Evolutionary conservation across 768 basidiomycete species (phyloP), one percentile per base, ranked within the genome.

Genomic region (Suillus sp.): DNA sequence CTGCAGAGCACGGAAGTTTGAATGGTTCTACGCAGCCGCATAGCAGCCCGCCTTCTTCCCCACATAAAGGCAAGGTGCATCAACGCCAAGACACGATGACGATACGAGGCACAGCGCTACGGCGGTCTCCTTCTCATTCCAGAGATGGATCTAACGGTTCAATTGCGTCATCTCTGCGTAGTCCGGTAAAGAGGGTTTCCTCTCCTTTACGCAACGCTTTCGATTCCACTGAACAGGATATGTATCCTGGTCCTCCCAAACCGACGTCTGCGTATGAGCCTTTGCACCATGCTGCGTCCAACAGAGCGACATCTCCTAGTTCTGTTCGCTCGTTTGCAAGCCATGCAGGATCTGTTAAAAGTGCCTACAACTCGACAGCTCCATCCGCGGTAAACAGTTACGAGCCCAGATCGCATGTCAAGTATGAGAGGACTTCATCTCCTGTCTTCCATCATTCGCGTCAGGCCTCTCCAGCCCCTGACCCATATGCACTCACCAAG

Each of bases 401-500:
- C 57, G 74, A 77, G 10, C 64, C 64, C 11, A 71, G 63, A 58
- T 47, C 64, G 20, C 37, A 65, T 20, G 51, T 65, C 60, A 66
- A 42, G 42, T 66, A 71, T 25, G 70, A 72, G 25, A 71, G 79
- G 66, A 68, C 78, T 25, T 65, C 69, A 58, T 79, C 79, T 58
- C 71, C 71, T 30, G 65, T 54, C 40, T 70, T 68, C 53, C 62
- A 69, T 63, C 32, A 53, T 34, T 34, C 51, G 30, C 68, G 65
- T 58, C 69, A 72, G 27, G 62, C 59, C 6, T 68, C 71, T 61
- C 67, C 75, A 30, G 64, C 67, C 10, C 64, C 70, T 30, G 78
- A 80, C 65, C 74, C 78, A n/a, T 81, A 82, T 61, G 69, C 74
- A 14, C 79, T 78, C 3, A 71, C 70, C 34, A 72, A 69, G 66